Percentiles rank a stretch among this genome's conserved stretches.
phyloP scores from a whole-genome alignment of 345 rosid genomes.

The Sisymbrium altissimum region DNA sequence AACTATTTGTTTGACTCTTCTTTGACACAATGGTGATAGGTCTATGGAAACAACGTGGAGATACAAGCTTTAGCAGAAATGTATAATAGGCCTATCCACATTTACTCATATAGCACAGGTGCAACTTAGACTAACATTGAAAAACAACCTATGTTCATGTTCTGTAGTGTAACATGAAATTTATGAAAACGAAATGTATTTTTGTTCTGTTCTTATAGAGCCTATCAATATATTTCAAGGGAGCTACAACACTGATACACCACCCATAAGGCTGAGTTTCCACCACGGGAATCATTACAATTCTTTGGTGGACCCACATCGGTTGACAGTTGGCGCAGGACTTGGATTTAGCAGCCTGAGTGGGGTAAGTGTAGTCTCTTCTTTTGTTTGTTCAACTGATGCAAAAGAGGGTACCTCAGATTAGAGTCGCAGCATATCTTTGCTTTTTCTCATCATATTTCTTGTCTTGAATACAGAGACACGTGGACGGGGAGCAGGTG shows the following conservation, averaged over 20 bases:
- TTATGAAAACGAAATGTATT: neutral
- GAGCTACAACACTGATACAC: slow-evolving; percentile 78
- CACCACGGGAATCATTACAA: slow-evolving; percentile 98
- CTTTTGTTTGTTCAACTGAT: neutral
- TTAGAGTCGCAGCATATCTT: neutral
- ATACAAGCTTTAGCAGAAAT: slow-evolving; percentile 95
- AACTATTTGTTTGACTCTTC: neutral
- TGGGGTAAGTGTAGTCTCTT: slow-evolving; percentile 55
- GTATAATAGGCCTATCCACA: slow-evolving; percentile 95
- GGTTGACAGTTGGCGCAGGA: slow-evolving; percentile 86
- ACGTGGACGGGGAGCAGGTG: slow-evolving; percentile 85
- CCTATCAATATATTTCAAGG: slow-evolving; percentile 97
- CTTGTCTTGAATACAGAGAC: slow-evolving; percentile 52
- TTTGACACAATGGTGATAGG: slow-evolving; percentile 42
- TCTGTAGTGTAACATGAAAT: neutral
- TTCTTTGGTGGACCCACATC: slow-evolving; percentile 92
- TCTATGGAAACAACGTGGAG: slow-evolving; percentile 96
- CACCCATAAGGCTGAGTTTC: slow-evolving; percentile 87
- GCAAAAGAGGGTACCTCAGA: neutral
- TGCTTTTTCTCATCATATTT: neutral
- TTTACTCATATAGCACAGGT: slow-evolving; percentile 94
- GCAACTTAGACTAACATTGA: neutral
- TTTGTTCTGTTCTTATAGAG: slow-evolving; percentile 42
- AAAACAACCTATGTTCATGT: neutral
- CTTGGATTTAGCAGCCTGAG: slow-evolving; percentile 91